Evolutionary conservation across 495 filamentous ascomycete species (phyloP), one percentile per base, ranked within the genome.

Genomic region (Hyaloscypha hepaticicola): DNA sequence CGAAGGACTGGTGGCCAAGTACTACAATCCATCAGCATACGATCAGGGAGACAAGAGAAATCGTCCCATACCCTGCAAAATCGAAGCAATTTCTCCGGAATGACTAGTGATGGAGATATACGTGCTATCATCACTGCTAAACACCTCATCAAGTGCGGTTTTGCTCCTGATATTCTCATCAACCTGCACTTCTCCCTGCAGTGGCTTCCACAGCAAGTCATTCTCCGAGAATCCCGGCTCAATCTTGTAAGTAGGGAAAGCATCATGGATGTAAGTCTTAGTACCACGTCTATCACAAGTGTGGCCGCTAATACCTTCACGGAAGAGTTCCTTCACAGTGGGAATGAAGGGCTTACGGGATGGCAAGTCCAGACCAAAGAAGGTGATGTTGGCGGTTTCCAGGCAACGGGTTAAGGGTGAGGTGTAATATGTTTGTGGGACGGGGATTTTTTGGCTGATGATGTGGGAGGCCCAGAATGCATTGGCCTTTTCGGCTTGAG

Each of bases 271-370:
- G 66, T 82, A 85, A 3, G 77, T 77, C 59, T 79, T 82, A 25
- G 67, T 80, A 52, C 80, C 78, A 0, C 91, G 82, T 19, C 87
- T 82, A 70, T 96, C 90, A 74, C 91, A 96, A 9, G 91, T 94
- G 71, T 94, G 91, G 50, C 87, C 78, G 53, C 82, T 82, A 60
- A 93, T 84, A 2, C 83, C 79, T 69, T 96, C 91, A 51, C 91
- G 84, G 68, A 94, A 77, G 21, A 84, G 74, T 69, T 94, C 90
- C 69, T 88, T 90, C 66, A 95, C 76, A 5, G 78, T 78, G 0
- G 89, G 89, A 1, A 76, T 75, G 75, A 89, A 90, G 3, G 83
- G 72, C 21, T 71, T 69, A 12, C 67, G 63, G n/a, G 67, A 59
- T 0, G 87, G 86, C 1, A 89, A 72, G 22, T 24, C 12, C 5